phyloP scores from a whole-genome alignment of 2,329 filamentous ascomycete species.

The Aulographum hederae region DNA sequence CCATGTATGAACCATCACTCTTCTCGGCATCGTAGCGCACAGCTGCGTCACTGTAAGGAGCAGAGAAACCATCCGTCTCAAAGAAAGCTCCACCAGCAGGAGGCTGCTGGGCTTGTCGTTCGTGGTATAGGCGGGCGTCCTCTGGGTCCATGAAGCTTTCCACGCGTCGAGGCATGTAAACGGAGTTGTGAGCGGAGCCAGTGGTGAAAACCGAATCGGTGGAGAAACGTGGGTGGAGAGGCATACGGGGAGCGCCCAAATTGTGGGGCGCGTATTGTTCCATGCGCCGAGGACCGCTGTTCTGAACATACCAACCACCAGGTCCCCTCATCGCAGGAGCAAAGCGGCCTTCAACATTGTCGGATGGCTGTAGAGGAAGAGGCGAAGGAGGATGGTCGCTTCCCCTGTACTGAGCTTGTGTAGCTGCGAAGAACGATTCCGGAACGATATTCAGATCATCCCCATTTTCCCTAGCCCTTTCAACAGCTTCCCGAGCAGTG shows the following conservation, averaged over 20 bases:
- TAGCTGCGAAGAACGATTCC: conserved; percentile 52
- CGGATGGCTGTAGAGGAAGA: conserved; percentile 53
- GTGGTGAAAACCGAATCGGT: conserved; percentile 47
- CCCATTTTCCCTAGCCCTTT: conserved; percentile 57
- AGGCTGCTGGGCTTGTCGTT: conserved; percentile 36
- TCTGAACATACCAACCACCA: conserved; percentile 46
- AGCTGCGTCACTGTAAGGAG: neutral
- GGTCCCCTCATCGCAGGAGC: conserved; percentile 49
- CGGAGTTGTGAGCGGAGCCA: conserved; percentile 36
- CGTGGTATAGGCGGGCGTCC: conserved; percentile 54
- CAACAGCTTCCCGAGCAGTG: conserved; percentile 67
- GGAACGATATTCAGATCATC: conserved; percentile 84
- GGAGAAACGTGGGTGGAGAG: conserved; percentile 40
- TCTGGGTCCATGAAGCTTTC: conserved; percentile 66
- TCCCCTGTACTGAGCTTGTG: conserved; percentile 16
- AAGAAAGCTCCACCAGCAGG: conserved; percentile 23
- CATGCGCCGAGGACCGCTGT: no score
- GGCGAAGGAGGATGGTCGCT: neutral
- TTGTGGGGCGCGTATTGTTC: conserved; percentile 34
- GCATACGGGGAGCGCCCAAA: conserved; percentile 25
- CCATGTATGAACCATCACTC: no score
- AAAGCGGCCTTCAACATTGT: conserved; percentile 62
- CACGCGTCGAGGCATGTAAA: conserved; percentile 49
- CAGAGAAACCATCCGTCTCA: conserved; percentile 11
- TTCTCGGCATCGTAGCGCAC: no score